Conservation (phyloP, 2,329 filamentous ascomycete genomes). For the Colletotrichum destructivum region DNA sequence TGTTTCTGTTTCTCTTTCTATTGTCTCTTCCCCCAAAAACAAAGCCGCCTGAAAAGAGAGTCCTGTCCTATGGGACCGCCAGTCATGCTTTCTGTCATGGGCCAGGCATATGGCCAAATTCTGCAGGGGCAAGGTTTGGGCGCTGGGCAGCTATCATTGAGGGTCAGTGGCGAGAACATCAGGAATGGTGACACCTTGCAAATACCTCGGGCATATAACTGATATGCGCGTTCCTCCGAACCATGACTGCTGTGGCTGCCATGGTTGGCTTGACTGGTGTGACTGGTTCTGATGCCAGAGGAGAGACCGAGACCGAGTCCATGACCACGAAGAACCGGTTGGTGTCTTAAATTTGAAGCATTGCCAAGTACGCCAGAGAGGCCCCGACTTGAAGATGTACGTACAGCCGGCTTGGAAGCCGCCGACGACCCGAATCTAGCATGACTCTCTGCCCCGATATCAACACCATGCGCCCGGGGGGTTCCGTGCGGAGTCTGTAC, state of each 20-base stretch:
- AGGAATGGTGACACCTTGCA: background rate
- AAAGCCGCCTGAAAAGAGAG: background rate
- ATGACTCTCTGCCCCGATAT: constrained; percentile 42
- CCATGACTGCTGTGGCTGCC: background rate
- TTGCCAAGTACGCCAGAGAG: constrained; percentile 24
- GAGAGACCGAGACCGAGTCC: constrained; percentile 34
- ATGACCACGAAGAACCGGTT: background rate
- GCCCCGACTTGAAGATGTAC: constrained; percentile 44
- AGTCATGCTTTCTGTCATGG: background rate
- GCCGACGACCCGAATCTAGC: constrained; percentile 48
- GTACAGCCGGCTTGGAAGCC: constrained; percentile 51
- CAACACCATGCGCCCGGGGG: constrained; percentile 47
- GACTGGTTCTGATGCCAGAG: constrained; percentile 27
- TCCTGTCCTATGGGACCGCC: background rate
- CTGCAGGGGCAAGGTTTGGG: constrained; percentile 7
- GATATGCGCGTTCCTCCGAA: background rate
- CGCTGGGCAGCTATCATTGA: constrained; percentile 9
- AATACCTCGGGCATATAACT: constrained; percentile 5
- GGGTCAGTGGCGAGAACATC: background rate
- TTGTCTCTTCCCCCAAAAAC: background rate
- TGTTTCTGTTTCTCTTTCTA: background rate
- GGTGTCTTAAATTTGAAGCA: constrained; percentile 19
- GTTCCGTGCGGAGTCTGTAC: constrained; percentile 49
- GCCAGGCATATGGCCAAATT: background rate
- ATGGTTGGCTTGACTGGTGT: background rate